A percentile compares a stretch with the other conserved stretches of the same genome.
Conservation (phyloP, 2,329 filamentous ascomycete genomes). For the Neoarthrinium moseri region DNA sequence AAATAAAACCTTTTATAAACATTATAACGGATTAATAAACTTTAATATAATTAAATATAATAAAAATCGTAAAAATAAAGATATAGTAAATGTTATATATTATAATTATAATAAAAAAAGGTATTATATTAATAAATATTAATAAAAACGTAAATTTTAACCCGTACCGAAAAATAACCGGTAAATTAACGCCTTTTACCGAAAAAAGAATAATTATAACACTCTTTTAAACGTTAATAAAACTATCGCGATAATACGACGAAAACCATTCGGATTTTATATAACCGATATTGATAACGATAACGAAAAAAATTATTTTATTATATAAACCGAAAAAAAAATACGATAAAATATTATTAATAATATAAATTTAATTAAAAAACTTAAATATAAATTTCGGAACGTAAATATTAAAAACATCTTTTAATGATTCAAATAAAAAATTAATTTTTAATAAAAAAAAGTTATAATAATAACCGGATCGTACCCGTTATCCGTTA, state of each 20-base stretch:
- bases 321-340: background rate
- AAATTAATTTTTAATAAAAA: background rate
- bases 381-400: background rate
- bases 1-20: too few species aligned
- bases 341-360: background rate
- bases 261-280: background rate
- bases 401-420: background rate
- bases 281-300: background rate
- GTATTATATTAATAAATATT: background rate
- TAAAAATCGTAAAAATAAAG: background rate
- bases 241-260: background rate
- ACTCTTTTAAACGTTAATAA: background rate
- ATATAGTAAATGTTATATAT: background rate
- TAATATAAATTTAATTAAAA: background rate
- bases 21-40: too few species aligned
- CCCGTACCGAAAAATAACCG: fast-evolving
- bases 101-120: background rate
- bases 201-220: background rate
- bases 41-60: too few species aligned
- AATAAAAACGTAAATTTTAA: background rate
- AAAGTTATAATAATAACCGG: too few species aligned
- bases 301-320: background rate
- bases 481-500: too few species aligned
- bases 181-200: background rate
- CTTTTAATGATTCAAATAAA: too few species aligned